Evolutionary conservation across 2,329 filamentous ascomycete genomes (phyloP), one percentile per base, ranked within the genome.

Genomic region (Botrytis fabae): DNA sequence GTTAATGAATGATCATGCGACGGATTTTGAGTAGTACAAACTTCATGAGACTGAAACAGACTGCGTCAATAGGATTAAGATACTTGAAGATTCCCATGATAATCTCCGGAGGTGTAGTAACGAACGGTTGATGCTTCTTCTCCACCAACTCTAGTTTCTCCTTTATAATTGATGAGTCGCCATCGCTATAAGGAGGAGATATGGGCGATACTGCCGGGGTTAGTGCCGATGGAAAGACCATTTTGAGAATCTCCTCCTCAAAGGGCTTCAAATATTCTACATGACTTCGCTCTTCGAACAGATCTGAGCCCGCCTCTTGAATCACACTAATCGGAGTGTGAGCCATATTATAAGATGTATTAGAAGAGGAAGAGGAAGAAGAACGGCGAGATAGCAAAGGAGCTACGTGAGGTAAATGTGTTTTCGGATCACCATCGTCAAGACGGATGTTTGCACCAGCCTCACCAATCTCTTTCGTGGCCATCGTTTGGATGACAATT

Each of bases 21-120:
- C 10, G 57, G 8, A n/a, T 14, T 16, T 28, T 35, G 20, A 20
- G 44, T 63, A 48, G 14, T 28, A 74, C 74, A 46, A 75, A 78
- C 77, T 75, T 76, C 10, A 72, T 71, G 16, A 78, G 66, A 62
- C 74, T 74, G 42, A 79, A 70, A 54, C 77, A 77, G 5, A 74
- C 66, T 5, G 69, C 64, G 73, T 77, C 76, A 20, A 79, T 74
- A 14, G 75, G 75, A 59, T 78, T 74, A 14, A 79, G 66, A 25
- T 72, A 44, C 7, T 40, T 48, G 18, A 77, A 75, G 32, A 79
- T 77, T n/a, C 71, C 72, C 7, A 75, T 44, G 28, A 76, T 74
- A 25, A 79, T 73, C 59, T 78, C 75, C 14, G 72, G 73, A 8
- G 75, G 75, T 2, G 77, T 35, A 16, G 62, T 70, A 18, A 78